A percentile compares a stretch with the other conserved stretches of the same genome.
Conservation (phyloP, 1,139 yeast species). For the Candida albicans region DNA sequence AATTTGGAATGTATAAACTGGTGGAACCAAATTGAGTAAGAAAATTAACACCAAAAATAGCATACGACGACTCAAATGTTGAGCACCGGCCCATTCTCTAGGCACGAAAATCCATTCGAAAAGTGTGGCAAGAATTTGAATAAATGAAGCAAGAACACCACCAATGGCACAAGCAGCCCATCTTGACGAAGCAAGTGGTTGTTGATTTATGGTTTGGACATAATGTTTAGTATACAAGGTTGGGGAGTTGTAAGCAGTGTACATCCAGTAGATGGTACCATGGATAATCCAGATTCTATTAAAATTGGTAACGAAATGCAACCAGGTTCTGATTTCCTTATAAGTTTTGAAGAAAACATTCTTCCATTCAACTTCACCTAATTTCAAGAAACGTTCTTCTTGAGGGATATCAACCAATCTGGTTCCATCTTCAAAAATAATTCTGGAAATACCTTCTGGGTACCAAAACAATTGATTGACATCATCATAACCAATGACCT, state of each 20-base stretch:
- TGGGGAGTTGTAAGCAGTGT: slow-evolving; percentile 89
- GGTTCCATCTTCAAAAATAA: slow-evolving; percentile 85
- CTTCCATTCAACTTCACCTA: slow-evolving; percentile 92
- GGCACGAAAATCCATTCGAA: slow-evolving; percentile 98
- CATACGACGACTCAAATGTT: slow-evolving; percentile 87
- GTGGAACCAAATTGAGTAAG: slow-evolving; percentile 76
- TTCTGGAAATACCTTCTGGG: slow-evolving; percentile 97
- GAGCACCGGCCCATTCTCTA: slow-evolving; percentile 99
- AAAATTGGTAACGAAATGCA: slow-evolving; percentile 91
- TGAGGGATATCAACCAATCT: slow-evolving; percentile 88
- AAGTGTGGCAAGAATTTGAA: slow-evolving; percentile 85
- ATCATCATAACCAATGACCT: slow-evolving; percentile 95
- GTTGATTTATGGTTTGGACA: slow-evolving; percentile 77
- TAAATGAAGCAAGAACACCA: slow-evolving; percentile 79
- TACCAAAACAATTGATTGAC: slow-evolving; percentile 99
- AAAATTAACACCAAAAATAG: slow-evolving; percentile 69
- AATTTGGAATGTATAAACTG: slow-evolving; percentile 82
- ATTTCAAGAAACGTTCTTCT: slow-evolving; percentile 82
- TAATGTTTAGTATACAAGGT: slow-evolving; percentile 85
- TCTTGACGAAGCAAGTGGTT: slow-evolving; percentile 81
- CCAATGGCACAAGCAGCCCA: slow-evolving; percentile 95
- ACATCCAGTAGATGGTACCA: slow-evolving; percentile 89
- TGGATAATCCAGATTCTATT: slow-evolving; percentile 98
- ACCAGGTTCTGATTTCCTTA: slow-evolving; percentile 97
- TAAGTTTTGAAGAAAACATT: slow-evolving; percentile 95